Evolutionary conservation across 2,329 filamentous ascomycete genomes (phyloP).

Genomic region (Xylariaceae sp.): DNA sequence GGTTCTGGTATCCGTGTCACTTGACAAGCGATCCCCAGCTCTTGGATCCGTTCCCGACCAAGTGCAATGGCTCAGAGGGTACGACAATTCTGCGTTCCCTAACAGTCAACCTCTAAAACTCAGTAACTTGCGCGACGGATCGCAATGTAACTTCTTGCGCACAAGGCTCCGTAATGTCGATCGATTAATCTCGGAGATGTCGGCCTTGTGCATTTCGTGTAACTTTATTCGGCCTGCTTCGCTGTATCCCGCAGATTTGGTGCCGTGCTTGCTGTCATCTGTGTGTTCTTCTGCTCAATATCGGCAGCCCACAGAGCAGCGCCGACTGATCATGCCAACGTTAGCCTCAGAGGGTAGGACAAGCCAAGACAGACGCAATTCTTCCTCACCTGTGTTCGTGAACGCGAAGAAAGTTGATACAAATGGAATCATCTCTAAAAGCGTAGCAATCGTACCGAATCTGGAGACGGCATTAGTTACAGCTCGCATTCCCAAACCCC

Average conservation of each 20-base stretch:
- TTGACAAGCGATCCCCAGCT: too few species aligned
- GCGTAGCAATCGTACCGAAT: slow-evolving; percentile 68
- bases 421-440: slow-evolving; percentile 82
- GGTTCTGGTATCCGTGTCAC: too few species aligned
- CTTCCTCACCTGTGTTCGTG: slow-evolving; percentile 67
- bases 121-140: not conserved
- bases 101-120: not conserved
- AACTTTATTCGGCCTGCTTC: slow-evolving; percentile 43
- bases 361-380: not conserved
- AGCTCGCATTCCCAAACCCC: not conserved
- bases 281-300: slow-evolving; percentile 58
- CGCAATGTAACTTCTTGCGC: not conserved
- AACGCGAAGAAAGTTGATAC: slow-evolving; percentile 81
- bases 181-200: slow-evolving; percentile 22
- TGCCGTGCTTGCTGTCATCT: slow-evolving; percentile 49
- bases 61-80: too few species aligned
- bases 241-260: slow-evolving; percentile 47
- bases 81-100: not conserved
- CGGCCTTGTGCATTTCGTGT: slow-evolving; percentile 19
- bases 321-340: slow-evolving; percentile 53
- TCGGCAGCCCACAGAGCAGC: slow-evolving; percentile 94
- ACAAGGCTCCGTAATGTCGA: not conserved
- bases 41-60: too few species aligned
- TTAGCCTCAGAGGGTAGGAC: slow-evolving; percentile 15
- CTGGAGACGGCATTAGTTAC: slow-evolving; percentile 40